Evolutionary conservation across 495 filamentous ascomycete genomes (phyloP), one percentile per base, ranked within the genome.

Genomic region (Penicillium waksmanii): DNA sequence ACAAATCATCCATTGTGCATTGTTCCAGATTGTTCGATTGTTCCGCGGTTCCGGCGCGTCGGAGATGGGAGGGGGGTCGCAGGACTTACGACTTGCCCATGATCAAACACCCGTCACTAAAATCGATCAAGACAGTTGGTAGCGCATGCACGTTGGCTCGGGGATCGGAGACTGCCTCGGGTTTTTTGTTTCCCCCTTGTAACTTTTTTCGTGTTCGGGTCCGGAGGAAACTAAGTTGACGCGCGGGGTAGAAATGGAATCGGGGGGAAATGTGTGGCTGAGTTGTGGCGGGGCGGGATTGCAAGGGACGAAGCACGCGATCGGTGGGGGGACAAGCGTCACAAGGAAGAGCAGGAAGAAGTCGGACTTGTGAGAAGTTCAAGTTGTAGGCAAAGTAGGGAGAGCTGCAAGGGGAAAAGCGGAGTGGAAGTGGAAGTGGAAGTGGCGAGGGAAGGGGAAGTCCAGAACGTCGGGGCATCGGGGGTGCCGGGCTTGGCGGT

Each of bases 1-100:
- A 31, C 27, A 31, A 6, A 31, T 31, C 27, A 38, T 38, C 6
- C 36, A 38, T 38, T 11, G 36, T 38, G 8, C 9, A 19, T 38
- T 27, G 53, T 61, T 34, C 58, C 53, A 56, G 53, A 38, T 35
- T 34, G 38, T 46, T 57, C 54, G 53, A 38, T 35, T 34, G 38
- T 46, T 57, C 54, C 49, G 46, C 40, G 12, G 6, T 42, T 23
- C 25, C 48, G 25, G 36, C 59, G 54, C 33, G 18, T 46, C 34
- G 38, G 18, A 51, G 35, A 57, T 53, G 56, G 59, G 59, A 49
- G 31, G 33, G 21, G 31, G 3, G 18, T 15, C 35, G 40, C 48
- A 55, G 43, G 9, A 76, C 76, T 76, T 73, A 79, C 76, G 76
- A 79, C 63, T 79, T 79, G 46, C 76, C 76, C 76, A 79, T 79